Conservation (phyloP, 2,329 filamentous ascomycete species). For the Ascochyta lentis region DNA sequence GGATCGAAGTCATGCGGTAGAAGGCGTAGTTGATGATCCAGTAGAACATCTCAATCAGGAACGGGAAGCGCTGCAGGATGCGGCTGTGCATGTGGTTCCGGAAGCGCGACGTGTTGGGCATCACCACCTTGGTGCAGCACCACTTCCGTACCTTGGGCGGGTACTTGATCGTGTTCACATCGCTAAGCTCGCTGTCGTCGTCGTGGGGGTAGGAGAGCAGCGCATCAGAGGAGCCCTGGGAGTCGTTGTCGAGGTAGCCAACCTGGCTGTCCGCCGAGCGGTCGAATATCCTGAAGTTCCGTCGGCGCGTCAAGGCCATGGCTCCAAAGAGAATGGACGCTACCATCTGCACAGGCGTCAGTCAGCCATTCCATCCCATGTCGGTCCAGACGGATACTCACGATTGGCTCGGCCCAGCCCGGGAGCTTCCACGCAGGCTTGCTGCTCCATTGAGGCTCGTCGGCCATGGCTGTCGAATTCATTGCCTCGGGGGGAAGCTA, state of each 20-base stretch:
- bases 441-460: constrained; percentile 47
- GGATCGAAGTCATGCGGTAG: constrained; percentile 65
- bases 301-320: constrained; percentile 57
- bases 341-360: constrained; percentile 51
- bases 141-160: constrained; percentile 59
- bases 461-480: constrained; percentile 19
- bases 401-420: constrained; percentile 51
- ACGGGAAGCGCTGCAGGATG: constrained; percentile 71
- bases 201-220: constrained; percentile 48
- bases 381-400: constrained; percentile 25
- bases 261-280: constrained; percentile 28
- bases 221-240: constrained; percentile 49
- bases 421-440: constrained; percentile 52
- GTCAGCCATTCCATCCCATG: neutral
- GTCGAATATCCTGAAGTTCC: constrained; percentile 53
- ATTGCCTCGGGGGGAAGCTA: neutral
- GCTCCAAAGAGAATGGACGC: constrained; percentile 58
- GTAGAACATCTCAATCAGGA: constrained; percentile 77
- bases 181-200: constrained; percentile 46
- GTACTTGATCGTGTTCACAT: constrained; percentile 47
- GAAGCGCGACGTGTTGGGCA: constrained; percentile 68
- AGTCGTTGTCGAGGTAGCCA: constrained; percentile 46
- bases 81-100: constrained; percentile 66
- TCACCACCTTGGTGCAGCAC: constrained; percentile 59
- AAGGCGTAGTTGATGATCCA: constrained; percentile 71